A percentile compares a stretch with the other conserved stretches of the same genome.
Evolutionary conservation across 2,329 filamentous ascomycete species (phyloP).

Genomic region (Coniochaeta sp.): DNA sequence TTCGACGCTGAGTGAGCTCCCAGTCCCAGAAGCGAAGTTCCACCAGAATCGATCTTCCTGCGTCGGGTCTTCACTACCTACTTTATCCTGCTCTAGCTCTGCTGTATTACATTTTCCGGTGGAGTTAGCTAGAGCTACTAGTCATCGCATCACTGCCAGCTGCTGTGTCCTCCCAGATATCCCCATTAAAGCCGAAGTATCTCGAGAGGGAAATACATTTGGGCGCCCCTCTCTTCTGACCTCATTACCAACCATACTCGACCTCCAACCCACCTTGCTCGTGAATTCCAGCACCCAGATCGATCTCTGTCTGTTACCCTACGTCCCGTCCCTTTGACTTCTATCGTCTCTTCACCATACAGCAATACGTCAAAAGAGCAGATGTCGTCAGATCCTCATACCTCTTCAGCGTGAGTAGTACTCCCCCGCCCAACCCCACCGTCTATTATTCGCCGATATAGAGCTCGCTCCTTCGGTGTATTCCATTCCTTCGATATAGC

Average conservation of each 20-base stretch:
- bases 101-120: neutral
- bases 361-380: constrained; percentile 8
- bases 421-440: constrained; percentile 8
- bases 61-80: neutral
- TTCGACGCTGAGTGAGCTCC: constrained; percentile 1
- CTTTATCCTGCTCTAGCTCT: neutral
- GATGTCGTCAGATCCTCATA: constrained; percentile 21
- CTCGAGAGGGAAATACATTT: neutral
- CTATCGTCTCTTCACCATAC: neutral
- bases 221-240: neutral
- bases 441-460: constrained; percentile 1
- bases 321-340: neutral
- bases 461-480: neutral
- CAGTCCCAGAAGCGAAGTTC: neutral
- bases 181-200: neutral
- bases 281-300: neutral
- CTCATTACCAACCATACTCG: neutral
- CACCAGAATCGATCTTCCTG: neutral
- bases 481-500: neutral
- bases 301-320: neutral
- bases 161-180: neutral
- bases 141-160: neutral
- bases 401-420: constrained; percentile 24
- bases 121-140: neutral
- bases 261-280: neutral